Conservation (phyloP, 164 flowering plant species). For the Chimonanthus salicifolius region DNA sequence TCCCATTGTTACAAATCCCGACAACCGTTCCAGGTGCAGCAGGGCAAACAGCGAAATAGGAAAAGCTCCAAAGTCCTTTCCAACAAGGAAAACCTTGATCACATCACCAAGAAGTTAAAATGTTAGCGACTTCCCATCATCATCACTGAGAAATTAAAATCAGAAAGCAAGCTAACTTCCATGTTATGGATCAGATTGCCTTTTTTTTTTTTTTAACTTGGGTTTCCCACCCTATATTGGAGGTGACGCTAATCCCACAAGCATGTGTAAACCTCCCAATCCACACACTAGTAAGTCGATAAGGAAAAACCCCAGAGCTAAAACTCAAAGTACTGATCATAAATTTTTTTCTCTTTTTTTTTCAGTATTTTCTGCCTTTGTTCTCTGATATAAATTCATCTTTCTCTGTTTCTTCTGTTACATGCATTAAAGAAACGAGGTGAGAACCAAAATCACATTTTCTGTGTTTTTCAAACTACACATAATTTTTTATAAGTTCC, state of each 20-base stretch:
- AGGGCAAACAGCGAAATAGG: constrained; percentile 26
- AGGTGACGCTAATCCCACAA: too few species aligned
- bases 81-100: constrained; percentile 44
- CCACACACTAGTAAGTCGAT: too few species aligned
- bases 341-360: not conserved
- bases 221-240: too few species aligned
- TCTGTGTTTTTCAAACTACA: not conserved
- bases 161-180: not conserved
- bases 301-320: too few species aligned
- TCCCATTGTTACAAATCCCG: constrained; percentile 39
- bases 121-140: not conserved
- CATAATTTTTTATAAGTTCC: too few species aligned
- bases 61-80: constrained; percentile 53
- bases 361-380: not conserved
- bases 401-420: not conserved
- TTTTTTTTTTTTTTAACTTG: not conserved
- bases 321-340: not conserved
- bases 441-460: not conserved
- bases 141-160: not conserved
- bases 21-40: constrained; percentile 34
- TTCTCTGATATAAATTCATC: too few species aligned
- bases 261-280: too few species aligned
- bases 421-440: not conserved
- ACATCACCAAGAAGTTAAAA: not conserved
- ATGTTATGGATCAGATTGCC: not conserved